Base-by-base conservation (phyloP, 2,329 filamentous ascomycete genomes). In the Xylaria sp. region DNA sequence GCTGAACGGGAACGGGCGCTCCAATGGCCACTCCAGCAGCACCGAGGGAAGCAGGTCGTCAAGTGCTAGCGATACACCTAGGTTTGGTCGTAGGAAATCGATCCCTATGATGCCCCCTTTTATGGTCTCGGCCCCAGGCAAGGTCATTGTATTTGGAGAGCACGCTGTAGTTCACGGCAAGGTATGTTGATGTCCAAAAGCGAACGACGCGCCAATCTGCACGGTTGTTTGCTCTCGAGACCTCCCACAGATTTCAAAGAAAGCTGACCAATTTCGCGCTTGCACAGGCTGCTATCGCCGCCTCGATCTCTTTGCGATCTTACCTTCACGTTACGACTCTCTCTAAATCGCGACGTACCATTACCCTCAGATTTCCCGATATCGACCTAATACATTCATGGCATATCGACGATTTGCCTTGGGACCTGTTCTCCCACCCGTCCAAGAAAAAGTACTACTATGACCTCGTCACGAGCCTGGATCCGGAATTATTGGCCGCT, bases 81-180 rank as follows among this genome's bases (percentile, higher is more conserved):
- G 71, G 68, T 74, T 80, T 71, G 76, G 79, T 51, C 84, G 87
- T 74, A 89, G 86, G 70, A 78, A 82, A 64, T 89, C 87, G 11
- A 86, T 79, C 59, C 87, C 87, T 3, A 87, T 89, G 87, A 87
- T 95, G 79, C 94, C 94, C 45, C 83, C 94, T 64, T 99, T 99
- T 76, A 97, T 99, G 92, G 94, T 98, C 60, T 98, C 95, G 15
- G 94, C 96, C 2, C 95, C 95, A 0, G 96, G 94, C 67, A 99
- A 99, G 77, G 95, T 97, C 74, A 99, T 99, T 76, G 92, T 98
- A 56, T 98, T 94, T 79, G 95, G 95, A 69, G 95, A 99, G 78
- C 95, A 99, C 80, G 91, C 95, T 2, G 95, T 98, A n/a, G 95
- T 99, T 19, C 88, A 99, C 74, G 94, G 94, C 74, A 98, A 97